Percentiles rank a stretch among this genome's conserved stretches.
Conservation (phyloP, 2,329 filamentous ascomycete species). For the Aspergillus caelatus region DNA sequence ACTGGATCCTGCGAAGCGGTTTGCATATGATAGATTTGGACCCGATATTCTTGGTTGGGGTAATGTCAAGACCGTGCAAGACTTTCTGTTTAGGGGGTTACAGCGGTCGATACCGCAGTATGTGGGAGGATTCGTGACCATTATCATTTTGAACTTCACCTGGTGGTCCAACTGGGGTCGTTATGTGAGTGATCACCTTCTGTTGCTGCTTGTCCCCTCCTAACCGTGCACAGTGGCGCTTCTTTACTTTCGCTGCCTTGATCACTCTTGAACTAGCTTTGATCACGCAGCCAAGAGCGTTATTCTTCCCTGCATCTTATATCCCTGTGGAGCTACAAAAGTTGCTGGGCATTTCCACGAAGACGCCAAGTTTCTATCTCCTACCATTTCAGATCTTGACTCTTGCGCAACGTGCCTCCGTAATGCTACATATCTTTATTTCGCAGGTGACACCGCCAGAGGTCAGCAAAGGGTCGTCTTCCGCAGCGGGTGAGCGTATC, state of each 20-base stretch:
- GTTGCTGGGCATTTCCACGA: slow-evolving; percentile 43
- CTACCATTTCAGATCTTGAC: slow-evolving; percentile 83
- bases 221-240: slow-evolving; percentile 48
- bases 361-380: slow-evolving; percentile 48
- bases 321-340: slow-evolving; percentile 34
- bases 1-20: slow-evolving; percentile 72
- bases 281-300: slow-evolving; percentile 54
- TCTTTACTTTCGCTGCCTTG: slow-evolving; percentile 56
- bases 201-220: slow-evolving; percentile 19
- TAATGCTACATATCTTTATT: slow-evolving; percentile 82
- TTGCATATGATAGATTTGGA: slow-evolving; percentile 89
- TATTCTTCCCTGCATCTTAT: slow-evolving; percentile 39
- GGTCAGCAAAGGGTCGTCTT: slow-evolving; percentile 42
- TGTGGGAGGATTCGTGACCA: slow-evolving; percentile 37
- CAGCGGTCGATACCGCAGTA: slow-evolving; percentile 46
- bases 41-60: slow-evolving; percentile 68
- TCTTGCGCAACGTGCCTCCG: slow-evolving; percentile 72
- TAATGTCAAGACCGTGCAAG: slow-evolving; percentile 61
- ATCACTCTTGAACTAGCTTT: slow-evolving; percentile 61
- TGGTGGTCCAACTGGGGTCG: slow-evolving; percentile 48
- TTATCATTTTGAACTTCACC: slow-evolving; percentile 42
- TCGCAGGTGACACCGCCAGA: slow-evolving; percentile 76
- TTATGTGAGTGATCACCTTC: slow-evolving; percentile 44
- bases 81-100: slow-evolving; percentile 73
- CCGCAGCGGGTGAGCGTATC: slow-evolving; percentile 34